Percentiles rank a stretch among this genome's conserved stretches.
phyloP scores from a whole-genome alignment of 139 green algal species.

The Desmodesmus armatus region DNA sequence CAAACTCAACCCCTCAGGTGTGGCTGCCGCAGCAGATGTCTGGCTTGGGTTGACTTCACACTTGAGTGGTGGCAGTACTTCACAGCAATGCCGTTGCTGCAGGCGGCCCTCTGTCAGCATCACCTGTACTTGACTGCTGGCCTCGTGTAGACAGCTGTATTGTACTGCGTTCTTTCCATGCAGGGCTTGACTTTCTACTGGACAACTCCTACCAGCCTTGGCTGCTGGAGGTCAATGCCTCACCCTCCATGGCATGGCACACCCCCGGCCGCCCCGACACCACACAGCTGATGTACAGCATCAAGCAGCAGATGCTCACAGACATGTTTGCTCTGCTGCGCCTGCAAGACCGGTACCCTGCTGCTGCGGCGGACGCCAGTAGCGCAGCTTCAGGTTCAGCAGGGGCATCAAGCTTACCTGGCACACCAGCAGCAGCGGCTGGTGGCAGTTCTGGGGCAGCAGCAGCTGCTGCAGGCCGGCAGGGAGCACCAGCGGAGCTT shows the following conservation, averaged over 20 bases:
- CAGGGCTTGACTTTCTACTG: slow-evolving; percentile 67
- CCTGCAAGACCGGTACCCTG: slow-evolving; percentile 28
- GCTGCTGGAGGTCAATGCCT: slow-evolving; percentile 72
- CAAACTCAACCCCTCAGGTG: no score
- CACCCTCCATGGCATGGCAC: slow-evolving; percentile 59
- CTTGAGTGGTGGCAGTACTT: no score
- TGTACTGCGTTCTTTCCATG: no score
- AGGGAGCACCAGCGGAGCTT: background rate
- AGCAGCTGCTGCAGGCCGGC: background rate
- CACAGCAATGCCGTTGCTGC: no score
- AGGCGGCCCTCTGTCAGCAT: no score
- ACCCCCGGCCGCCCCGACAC: background rate
- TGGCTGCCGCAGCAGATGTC: no score
- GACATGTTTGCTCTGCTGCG: slow-evolving; percentile 41
- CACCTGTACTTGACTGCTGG: no score
- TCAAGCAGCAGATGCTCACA: slow-evolving; percentile 49
- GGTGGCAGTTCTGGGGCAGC: background rate
- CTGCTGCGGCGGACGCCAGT: background rate
- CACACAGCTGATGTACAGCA: slow-evolving; percentile 17
- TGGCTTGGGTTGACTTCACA: no score
- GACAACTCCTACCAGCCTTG: slow-evolving; percentile 54
- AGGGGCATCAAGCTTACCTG: background rate
- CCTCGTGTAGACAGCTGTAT: no score
- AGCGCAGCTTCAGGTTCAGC: background rate
- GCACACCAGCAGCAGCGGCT: background rate